Percentiles rank a stretch among this genome's conserved stretches.
Conservation (phyloP, 2,329 filamentous ascomycete species). For the Fusarium mexicanum region DNA sequence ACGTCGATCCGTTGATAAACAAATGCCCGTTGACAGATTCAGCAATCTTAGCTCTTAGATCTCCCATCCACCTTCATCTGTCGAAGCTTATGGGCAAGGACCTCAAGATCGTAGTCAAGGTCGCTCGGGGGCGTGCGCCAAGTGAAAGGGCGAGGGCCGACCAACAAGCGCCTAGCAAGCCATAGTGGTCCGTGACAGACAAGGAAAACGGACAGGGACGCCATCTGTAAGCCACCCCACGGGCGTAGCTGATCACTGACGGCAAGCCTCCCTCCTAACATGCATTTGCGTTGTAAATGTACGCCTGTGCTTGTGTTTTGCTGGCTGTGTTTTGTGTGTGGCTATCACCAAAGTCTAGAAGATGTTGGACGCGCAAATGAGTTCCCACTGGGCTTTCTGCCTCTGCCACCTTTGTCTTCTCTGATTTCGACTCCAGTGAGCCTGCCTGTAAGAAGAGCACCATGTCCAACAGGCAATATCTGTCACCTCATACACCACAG, state of each 20-base stretch:
- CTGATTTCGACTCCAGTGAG: constrained; percentile 16
- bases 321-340: constrained; percentile 18
- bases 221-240: constrained; percentile 27
- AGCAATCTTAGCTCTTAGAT: constrained; percentile 33
- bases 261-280: constrained; percentile 31
- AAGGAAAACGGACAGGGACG: constrained; percentile 29
- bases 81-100: constrained; percentile 32
- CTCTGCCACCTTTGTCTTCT: constrained; percentile 16
- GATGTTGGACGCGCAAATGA: constrained; percentile 31
- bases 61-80: constrained; percentile 22
- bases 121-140: constrained; percentile 30
- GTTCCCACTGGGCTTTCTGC: constrained; percentile 3
- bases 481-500: constrained; percentile 15
- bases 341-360: constrained; percentile 27
- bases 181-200: constrained; percentile 34
- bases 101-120: constrained; percentile 25
- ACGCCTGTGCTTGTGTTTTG: constrained; percentile 38
- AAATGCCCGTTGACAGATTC: constrained; percentile 33
- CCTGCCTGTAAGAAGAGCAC: constrained; percentile 2
- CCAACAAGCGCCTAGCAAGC: constrained; percentile 25
- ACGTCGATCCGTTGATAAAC: constrained; percentile 38
- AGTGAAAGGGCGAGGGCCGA: constrained; percentile 11
- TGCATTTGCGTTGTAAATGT: constrained; percentile 35
- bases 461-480: constrained; percentile 12
- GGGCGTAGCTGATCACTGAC: constrained; percentile 23